phyloP scores from a whole-genome alignment of 176 grass and related monocot genomes.

The Ampelocalamus luodianensis region DNA sequence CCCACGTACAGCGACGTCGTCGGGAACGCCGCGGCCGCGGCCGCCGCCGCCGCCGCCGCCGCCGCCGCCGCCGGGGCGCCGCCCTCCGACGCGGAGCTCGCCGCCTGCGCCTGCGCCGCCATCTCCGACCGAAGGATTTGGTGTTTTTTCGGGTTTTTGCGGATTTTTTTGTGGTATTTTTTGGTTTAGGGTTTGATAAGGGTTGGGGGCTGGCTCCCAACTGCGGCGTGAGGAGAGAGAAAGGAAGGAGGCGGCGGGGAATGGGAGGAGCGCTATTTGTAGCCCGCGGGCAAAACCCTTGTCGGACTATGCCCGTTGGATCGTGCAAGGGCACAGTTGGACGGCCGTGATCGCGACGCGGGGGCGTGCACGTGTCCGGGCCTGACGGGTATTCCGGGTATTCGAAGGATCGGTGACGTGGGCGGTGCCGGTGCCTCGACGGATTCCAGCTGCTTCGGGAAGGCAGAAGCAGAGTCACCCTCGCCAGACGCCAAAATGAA shows the following conservation, averaged over 20 bases:
- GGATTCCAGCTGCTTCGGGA: not conserved
- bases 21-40: constrained; percentile 51
- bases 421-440: not conserved
- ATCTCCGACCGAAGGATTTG: constrained; percentile 26
- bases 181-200: constrained; percentile 70
- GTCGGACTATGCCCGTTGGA: not conserved
- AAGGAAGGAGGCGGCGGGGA: constrained; percentile 20
- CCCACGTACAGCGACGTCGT: constrained; percentile 93
- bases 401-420: not conserved
- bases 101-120: constrained; percentile 45
- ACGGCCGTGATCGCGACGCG: constrained; percentile 13
- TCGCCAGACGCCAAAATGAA: too few species aligned
- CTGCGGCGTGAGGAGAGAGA: too few species aligned
- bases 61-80: constrained; percentile 46
- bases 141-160: constrained; percentile 41
- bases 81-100: constrained; percentile 43
- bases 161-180: constrained; percentile 60
- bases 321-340: not conserved
- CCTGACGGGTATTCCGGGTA: not conserved
- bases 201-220: constrained; percentile 50
- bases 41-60: too few species aligned
- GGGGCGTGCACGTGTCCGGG: constrained; percentile 32
- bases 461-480: too few species aligned
- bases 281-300: constrained; percentile 47
- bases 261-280: constrained; percentile 38